These are phyloP conservation scores for Cladorrhinum sp. DNA, from an alignment of 2,329 filamentous ascomycete species.

Conservation along the genomic window DNA sequence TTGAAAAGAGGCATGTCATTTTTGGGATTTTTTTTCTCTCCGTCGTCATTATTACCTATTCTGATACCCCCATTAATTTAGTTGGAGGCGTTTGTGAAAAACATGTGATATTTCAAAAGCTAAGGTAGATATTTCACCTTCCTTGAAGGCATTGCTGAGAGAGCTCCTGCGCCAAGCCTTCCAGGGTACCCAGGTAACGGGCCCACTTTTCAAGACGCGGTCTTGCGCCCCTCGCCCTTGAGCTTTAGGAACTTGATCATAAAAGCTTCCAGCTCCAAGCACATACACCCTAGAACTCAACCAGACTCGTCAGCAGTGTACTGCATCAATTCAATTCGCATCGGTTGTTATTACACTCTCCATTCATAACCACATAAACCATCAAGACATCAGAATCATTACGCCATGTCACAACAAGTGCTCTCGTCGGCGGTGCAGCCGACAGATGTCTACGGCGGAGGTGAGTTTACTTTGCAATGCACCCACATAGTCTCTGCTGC, in stretches of 20 bases:
- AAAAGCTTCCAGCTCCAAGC: neutral
- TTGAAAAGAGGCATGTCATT: neutral
- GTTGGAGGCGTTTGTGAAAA: neutral
- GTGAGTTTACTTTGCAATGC: conserved; percentile 36
- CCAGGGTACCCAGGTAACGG: neutral
- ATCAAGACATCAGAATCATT: neutral
- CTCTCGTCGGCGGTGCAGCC: conserved; percentile 55
- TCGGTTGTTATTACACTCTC: neutral
- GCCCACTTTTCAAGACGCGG: neutral
- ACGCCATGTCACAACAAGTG: conserved; percentile 52
- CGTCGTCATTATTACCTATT: neutral
- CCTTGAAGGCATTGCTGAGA: neutral
- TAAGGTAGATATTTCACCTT: too few species aligned
- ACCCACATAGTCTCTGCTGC: neutral
- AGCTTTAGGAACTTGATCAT: neutral
- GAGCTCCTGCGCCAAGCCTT: neutral
- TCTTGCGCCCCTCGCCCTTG: neutral
- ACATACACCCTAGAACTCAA: neutral
- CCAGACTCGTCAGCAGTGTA: neutral
- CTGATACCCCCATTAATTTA: neutral
- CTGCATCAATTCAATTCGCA: neutral
- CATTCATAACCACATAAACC: neutral
- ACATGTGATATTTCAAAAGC: neutral
- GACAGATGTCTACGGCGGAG: conserved; percentile 63
- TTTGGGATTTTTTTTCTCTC: neutral